These are phyloP conservation scores for Lumnitzera racemosa DNA, from an alignment of 345 rosid genomes.

Conservation along the genomic window DNA sequence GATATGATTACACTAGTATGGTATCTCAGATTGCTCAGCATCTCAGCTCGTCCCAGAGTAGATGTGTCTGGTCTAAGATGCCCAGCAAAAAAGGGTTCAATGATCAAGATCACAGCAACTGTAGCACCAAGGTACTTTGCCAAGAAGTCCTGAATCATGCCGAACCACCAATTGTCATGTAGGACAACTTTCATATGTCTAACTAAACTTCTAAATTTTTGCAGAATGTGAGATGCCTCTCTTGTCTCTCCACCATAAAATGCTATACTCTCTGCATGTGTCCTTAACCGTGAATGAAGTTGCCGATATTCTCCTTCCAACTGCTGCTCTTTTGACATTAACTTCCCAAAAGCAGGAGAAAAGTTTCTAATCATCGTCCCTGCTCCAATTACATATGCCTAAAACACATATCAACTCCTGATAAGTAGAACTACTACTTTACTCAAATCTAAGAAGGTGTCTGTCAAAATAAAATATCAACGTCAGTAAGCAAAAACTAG, in stretches of 20 bases:
- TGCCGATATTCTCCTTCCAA: conserved; percentile 96
- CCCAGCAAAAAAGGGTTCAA: conserved; percentile 97
- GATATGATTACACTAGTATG: conserved; percentile 94
- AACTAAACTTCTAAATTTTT: conserved; percentile 69
- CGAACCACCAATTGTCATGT: conserved; percentile 99
- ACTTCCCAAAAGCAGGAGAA: conserved; percentile 90
- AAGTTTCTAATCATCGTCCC: conserved; percentile 82
- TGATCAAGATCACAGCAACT: conserved; percentile 81
- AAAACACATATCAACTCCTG: conserved; percentile 19
- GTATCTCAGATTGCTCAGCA: conserved; percentile 98
- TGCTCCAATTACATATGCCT: conserved; percentile 93
- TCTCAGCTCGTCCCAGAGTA: conserved; percentile 88
- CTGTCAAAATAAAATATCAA: too few relatives aligned
- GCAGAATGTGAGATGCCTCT: conserved; percentile 86
- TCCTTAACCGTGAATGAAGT: conserved; percentile 95
- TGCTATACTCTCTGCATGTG: conserved; percentile 98
- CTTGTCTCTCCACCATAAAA: conserved; percentile 92
- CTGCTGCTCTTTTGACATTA: conserved; percentile 93
- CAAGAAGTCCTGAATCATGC: conserved; percentile 97
- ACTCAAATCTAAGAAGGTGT: too few relatives aligned
- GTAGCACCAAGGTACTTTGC: conserved; percentile 98
- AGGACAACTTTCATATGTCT: conserved; percentile 70
- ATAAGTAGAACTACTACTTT: background rate
- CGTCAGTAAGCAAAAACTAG: too few relatives aligned
- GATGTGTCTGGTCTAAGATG: conserved; percentile 82